Evolutionary conservation across 257 asterid genomes (phyloP).

Genomic region (Solanum megistacrolobum): DNA sequence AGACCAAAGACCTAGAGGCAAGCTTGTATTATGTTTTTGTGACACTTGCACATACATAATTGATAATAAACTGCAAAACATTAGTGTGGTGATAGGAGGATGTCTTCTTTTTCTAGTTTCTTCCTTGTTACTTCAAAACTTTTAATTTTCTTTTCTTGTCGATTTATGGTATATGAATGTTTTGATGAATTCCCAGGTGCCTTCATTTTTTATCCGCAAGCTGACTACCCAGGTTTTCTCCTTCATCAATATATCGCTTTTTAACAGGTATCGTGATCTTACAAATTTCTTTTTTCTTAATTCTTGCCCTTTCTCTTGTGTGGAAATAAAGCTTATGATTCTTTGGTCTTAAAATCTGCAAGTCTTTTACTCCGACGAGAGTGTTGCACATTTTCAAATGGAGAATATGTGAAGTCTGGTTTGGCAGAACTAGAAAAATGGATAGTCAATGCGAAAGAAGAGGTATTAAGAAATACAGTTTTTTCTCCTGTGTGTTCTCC

Average conservation of each 20-base stretch:
- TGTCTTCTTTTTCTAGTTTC: not conserved
- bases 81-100: not conserved
- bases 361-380: conserved; percentile 97
- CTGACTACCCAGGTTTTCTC: conserved; percentile 94
- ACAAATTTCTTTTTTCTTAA: not conserved
- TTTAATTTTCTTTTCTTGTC: not conserved
- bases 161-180: not conserved
- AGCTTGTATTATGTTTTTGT: not conserved
- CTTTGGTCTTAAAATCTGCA: conserved; percentile 2
- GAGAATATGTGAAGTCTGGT: conserved; percentile 97
- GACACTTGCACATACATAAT: not conserved
- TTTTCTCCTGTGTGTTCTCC: not conserved
- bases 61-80: not conserved
- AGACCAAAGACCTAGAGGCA: not conserved
- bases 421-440: conserved; percentile 95
- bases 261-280: conserved; percentile 57
- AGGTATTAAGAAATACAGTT: conserved; percentile 37
- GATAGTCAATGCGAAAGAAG: conserved; percentile 83
- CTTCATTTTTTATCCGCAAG: conserved; percentile 94
- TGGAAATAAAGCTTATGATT: not conserved
- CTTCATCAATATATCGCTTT: conserved; percentile 86
- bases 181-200: conserved; percentile 51
- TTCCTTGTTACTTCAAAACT: not conserved
- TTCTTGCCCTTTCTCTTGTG: not conserved
- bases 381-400: conserved; percentile 94